A percentile compares a stretch with the other conserved stretches of the same genome.
Conservation (phyloP, 2,329 filamentous ascomycete species). For the Penicillium sp. region DNA sequence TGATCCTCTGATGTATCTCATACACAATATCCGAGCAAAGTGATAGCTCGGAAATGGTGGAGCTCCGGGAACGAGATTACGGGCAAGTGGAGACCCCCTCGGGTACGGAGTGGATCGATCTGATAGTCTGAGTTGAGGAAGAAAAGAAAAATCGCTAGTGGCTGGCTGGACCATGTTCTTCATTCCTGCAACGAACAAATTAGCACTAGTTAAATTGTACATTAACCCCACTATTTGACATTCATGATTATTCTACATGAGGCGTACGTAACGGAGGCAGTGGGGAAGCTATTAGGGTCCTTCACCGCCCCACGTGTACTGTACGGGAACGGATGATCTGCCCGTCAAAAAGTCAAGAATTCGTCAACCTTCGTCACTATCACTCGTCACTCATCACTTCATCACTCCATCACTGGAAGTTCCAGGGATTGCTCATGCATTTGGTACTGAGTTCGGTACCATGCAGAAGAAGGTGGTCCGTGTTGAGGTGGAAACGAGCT, state of each 20-base stretch:
- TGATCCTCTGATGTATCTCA: constrained; percentile 12
- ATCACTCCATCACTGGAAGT: no score
- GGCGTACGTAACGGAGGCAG: not conserved
- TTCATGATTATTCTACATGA: no score
- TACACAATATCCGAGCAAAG: constrained; percentile 3
- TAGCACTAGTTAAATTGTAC: not conserved
- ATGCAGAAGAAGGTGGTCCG: constrained; percentile 11
- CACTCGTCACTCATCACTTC: no score
- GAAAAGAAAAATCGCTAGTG: not conserved
- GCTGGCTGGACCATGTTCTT: not conserved
- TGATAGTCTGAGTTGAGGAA: not conserved
- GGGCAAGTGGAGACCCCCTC: constrained; percentile 11
- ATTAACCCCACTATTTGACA: not conserved
- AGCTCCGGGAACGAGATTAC: constrained; percentile 4
- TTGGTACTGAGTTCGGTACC: constrained; percentile 8
- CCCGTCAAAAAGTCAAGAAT: not conserved
- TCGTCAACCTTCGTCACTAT: no score
- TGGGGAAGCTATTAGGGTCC: not conserved
- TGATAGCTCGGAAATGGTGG: constrained; percentile 22
- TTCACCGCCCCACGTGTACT: constrained; percentile 20
- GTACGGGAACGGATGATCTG: not conserved
- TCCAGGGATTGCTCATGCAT: not conserved
- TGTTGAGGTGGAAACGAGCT: constrained; percentile 9
- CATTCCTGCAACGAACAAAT: not conserved
- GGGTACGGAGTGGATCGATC: constrained; percentile 18